These are phyloP conservation scores for Gastrodia elata DNA, from an alignment of 106 monocot genomes.

Conservation along the genomic window DNA sequence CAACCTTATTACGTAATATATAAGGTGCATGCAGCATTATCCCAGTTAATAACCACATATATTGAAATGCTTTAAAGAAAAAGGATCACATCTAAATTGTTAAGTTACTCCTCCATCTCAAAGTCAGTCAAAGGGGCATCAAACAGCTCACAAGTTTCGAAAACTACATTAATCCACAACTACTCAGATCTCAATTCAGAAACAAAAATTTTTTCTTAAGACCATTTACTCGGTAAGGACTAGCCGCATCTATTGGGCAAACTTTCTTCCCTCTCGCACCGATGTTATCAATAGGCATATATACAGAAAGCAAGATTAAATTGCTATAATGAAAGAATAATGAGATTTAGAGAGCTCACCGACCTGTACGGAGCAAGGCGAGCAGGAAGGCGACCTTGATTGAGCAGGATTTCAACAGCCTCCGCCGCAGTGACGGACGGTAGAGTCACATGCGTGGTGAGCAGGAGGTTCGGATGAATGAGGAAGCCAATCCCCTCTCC, in stretches of 20 bases:
- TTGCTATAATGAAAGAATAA: neutral
- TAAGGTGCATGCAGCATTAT: neutral
- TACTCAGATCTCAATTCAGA: neutral
- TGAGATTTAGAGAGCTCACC: neutral
- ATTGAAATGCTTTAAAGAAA: neutral
- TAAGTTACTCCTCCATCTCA: neutral
- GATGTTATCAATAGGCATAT: neutral
- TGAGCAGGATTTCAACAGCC: conserved; percentile 53
- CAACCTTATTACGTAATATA: neutral
- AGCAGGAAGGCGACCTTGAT: conserved; percentile 45
- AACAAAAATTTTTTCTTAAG: neutral
- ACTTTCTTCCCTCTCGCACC: neutral
- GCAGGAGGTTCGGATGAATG: conserved; percentile 67
- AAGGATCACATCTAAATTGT: neutral
- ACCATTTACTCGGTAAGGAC: neutral
- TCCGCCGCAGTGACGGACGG: conserved; percentile 64
- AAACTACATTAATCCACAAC: neutral
- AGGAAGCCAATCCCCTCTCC: conserved; percentile 62
- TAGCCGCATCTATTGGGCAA: neutral
- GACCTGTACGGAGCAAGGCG: conserved; percentile 91
- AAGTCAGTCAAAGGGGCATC: neutral
- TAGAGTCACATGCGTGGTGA: conserved; percentile 78
- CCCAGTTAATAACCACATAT: neutral
- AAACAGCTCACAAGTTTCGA: neutral
- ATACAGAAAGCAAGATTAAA: neutral